phyloP scores from a whole-genome alignment of 2,329 filamentous ascomycete species.

The Orbilia javanica region DNA sequence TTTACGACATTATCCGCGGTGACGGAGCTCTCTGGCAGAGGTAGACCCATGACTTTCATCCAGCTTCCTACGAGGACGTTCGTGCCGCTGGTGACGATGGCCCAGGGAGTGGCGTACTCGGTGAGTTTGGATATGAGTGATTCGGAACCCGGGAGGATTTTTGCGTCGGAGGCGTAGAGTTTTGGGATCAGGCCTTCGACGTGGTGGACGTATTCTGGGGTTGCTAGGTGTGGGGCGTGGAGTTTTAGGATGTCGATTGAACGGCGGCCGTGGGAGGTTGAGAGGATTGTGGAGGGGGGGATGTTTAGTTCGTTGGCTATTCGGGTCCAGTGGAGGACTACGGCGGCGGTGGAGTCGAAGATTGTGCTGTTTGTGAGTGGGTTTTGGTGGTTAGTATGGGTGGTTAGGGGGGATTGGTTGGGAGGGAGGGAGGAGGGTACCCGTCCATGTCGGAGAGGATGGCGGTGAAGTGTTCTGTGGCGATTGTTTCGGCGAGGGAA shows the following conservation, averaged over 20 bases:
- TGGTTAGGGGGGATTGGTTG: no score
- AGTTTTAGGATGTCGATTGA: constrained; percentile 87
- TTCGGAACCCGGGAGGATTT: constrained; percentile 84
- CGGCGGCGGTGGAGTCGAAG: constrained; percentile 82
- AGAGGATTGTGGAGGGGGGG: constrained; percentile 83
- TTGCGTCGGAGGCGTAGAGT: constrained; percentile 80
- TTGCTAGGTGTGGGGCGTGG: constrained; percentile 85
- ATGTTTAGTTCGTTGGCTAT: constrained; percentile 86
- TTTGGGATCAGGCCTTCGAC: constrained; percentile 83
- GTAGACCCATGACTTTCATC: constrained; percentile 76
- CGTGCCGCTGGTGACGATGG: constrained; percentile 84
- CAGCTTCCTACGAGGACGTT: constrained; percentile 77
- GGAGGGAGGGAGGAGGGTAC: no score
- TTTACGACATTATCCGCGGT: constrained; percentile 80
- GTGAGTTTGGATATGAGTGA: constrained; percentile 77
- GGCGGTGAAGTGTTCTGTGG: constrained; percentile 50
- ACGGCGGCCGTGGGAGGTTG: constrained; percentile 89
- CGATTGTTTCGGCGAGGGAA: constrained; percentile 17
- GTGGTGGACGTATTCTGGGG: constrained; percentile 85
- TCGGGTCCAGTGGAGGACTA: constrained; percentile 82
- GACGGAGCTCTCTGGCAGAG: constrained; percentile 73
- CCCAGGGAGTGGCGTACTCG: constrained; percentile 77
- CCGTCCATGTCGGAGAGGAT: constrained; percentile 58
- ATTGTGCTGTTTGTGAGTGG: no score
- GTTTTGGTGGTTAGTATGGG: no score